phyloP scores from a whole-genome alignment of 1,139 yeast genomes.

The Blastobotrys elegans region DNA sequence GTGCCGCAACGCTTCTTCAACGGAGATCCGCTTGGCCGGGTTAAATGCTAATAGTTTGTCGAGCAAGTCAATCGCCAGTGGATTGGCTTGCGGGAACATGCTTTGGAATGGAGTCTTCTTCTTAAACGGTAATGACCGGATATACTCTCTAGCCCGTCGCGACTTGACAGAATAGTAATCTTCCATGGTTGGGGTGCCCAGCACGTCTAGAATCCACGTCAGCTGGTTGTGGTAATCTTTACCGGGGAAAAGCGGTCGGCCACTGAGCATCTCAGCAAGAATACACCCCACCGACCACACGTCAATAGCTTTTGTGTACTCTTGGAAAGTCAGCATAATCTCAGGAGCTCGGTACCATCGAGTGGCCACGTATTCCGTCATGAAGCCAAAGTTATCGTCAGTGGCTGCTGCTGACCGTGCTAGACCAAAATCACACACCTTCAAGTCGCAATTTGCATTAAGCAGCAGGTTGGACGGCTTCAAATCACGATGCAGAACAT shows the following conservation, averaged over 20 bases:
- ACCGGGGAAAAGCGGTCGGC: conserved; percentile 90
- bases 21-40: conserved; percentile 73
- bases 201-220: conserved; percentile 75
- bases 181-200: conserved; percentile 85
- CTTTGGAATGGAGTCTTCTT: conserved; percentile 50
- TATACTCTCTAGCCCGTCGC: conserved; percentile 81
- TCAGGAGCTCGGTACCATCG: conserved; percentile 98
- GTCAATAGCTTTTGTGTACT: conserved; percentile 91
- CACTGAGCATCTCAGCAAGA: conserved; percentile 83
- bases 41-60: conserved; percentile 73
- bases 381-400: conserved; percentile 61
- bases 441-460: conserved; percentile 89
- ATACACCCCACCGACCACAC: conserved; percentile 98
- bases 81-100: conserved; percentile 53
- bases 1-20: conserved; percentile 74
- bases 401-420: conserved; percentile 59
- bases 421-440: conserved; percentile 91
- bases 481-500: conserved; percentile 86
- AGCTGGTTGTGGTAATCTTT: conserved; percentile 90
- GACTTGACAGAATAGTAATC: conserved; percentile 78
- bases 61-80: conserved; percentile 71
- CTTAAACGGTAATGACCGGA: conserved; percentile 65
- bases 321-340: conserved; percentile 90
- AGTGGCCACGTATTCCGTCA: conserved; percentile 97
- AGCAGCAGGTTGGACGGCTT: conserved; percentile 85